Evolutionary conservation across 805 yeast genomes (phyloP), one percentile per base, ranked within the genome.

Genomic region (Pichia eremophila): DNA sequence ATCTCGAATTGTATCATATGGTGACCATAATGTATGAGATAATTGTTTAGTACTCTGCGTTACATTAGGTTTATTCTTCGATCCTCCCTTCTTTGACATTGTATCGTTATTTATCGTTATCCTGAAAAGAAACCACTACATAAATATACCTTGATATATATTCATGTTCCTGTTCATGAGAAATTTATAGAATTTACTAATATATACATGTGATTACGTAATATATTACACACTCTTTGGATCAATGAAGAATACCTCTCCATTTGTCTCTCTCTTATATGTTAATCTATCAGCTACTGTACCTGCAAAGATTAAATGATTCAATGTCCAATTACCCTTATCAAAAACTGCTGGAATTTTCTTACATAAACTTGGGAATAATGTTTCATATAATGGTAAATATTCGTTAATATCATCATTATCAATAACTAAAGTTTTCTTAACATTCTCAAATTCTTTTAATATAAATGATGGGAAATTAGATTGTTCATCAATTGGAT

Each of bases 21-120:
- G 97, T 10, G 98, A 90, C 99, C 98, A 91, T 50, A 93, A 73
- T 1, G 97, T 86, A 64, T 88, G 95, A 1, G 96, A 88, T 34
- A 77, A 68, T 8, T 86, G 85, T 34, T 79, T 67, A 9, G n/a
- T 34, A 12, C 15, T 15, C 17, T 15, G 17, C 15, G n/a, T 34
- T 34, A 8, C 36, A 10, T 5, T 29, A 29, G 32, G 32, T 29
- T 29, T 29, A 10, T 12, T 12, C 32, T 10, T 29, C 14, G 32
- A 7, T 11, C 32, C 32, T 29, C 39, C 18, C 29, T 47, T 47
- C 25, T 40, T 47, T 4, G 50, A 44, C 50, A 44, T 44, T 3
- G 22, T 19, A 19, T 19, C 3, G n/a, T n/a, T n/a, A n/a, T n/a
- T n/a, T n/a, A n/a, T n/a, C n/a, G n/a, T n/a, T n/a, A n/a, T n/a